Base-by-base conservation (phyloP, 2,329 filamentous ascomycete genomes). In the Monilinia aucupariae region DNA sequence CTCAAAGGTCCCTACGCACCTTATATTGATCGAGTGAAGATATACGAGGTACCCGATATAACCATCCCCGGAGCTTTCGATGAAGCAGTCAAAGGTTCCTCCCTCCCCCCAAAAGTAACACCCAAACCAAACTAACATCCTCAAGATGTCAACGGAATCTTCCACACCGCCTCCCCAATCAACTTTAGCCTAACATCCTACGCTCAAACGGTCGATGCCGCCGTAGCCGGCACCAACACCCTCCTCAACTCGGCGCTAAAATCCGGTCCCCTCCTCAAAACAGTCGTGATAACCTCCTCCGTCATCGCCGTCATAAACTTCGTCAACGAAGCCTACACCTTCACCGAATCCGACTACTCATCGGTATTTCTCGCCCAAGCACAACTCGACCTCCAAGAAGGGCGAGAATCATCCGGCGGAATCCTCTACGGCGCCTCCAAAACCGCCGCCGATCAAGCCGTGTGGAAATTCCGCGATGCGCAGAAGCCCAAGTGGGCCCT, bases 211-310 rank as follows among this genome's bases (percentile, higher is more conserved):
- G 69, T 75, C 30, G 64, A 65, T 13, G 61, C 66, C 7, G 68
- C 72, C 6, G 67, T 71, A 7, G 67, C 66, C 30, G 70, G 74
- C 1, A 71, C 69, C 5, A 69, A 71, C 13, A 66, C 66, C 0
- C 37, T 73, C 8, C 73, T 76, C 4, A 65, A 67, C 34, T 67
- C 67, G 1, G 73, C 74, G 0, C 66, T 72, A 34, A 74, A 75
- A 66, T 65, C 68, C 4, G 74, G 72, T 2, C 65, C 74, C 0
- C 71, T 71, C 6, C 71, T 82, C 0, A 75, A 74, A 61, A 72
- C 76, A 1, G 75, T 80, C 37, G 76, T 81, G 5, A 66, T 76
- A 45, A 79, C 77, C 0, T 76, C 74, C 22, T 77, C 76, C 1
- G 56, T 66, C 13, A 63, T 63, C 7, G 70, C 74, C 1, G 64